Conservation (phyloP, 192 early-diverging fungal species). For the Ambispora gerdemannii region DNA sequence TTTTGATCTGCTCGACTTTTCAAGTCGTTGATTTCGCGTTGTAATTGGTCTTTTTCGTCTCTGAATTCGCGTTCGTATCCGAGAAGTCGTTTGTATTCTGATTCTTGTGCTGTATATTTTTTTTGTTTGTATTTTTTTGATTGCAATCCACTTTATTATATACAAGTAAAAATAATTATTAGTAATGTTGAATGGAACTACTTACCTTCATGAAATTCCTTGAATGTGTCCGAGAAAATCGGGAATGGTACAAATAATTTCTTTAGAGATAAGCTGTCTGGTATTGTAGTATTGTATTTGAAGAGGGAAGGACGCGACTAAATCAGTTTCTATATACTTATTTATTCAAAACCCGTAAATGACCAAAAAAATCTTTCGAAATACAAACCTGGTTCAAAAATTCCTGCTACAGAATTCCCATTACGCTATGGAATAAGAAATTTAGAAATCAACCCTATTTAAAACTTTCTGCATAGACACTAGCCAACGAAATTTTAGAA, state of each 20-base stretch:
- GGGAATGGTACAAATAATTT: background rate
- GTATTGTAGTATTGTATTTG: too few relatives aligned
- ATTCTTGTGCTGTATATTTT: background rate
- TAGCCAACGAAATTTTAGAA: too few relatives aligned
- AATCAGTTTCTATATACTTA: too few relatives aligned
- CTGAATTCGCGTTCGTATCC: background rate
- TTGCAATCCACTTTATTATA: too few relatives aligned
- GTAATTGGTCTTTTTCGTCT: background rate
- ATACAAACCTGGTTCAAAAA: background rate
- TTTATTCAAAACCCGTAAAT: too few relatives aligned
- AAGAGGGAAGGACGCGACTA: too few relatives aligned
- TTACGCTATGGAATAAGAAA: background rate
- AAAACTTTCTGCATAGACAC: too few relatives aligned
- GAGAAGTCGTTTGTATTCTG: background rate
- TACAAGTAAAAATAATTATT: too few relatives aligned
- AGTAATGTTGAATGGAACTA: background rate
- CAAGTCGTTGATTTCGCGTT: background rate
- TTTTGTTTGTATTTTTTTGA: too few relatives aligned
- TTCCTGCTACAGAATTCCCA: background rate
- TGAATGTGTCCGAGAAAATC: background rate
- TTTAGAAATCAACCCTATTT: too few relatives aligned
- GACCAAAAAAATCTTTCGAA: too few relatives aligned
- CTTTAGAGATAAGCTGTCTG: background rate
- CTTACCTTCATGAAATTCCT: background rate
- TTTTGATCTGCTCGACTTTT: background rate